These are phyloP conservation scores for Hordeum marinum DNA, from an alignment of 176 grass and related monocot genomes.

Conservation along the genomic window DNA sequence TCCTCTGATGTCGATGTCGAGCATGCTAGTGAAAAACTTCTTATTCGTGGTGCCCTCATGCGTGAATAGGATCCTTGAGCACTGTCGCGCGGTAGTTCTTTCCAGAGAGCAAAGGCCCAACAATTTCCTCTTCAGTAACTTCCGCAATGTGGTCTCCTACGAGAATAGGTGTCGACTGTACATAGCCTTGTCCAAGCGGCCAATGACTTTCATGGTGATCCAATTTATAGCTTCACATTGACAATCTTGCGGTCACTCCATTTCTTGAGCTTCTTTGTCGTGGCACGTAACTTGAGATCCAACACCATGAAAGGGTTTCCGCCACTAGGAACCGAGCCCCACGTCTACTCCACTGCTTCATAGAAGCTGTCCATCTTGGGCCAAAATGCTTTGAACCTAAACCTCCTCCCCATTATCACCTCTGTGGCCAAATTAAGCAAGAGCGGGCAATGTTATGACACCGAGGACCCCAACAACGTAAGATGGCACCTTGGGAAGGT, in stretches of 20 bases:
- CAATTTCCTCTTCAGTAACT: not conserved
- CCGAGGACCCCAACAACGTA: too few relatives aligned
- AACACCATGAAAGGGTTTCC: not conserved
- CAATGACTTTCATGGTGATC: too few relatives aligned
- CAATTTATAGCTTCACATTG: not conserved
- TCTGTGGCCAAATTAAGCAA: rapidly evolving
- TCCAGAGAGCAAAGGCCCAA: not conserved
- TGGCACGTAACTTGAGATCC: not conserved
- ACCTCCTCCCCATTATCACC: not conserved
- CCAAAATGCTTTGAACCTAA: not conserved
- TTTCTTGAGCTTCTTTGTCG: not conserved
- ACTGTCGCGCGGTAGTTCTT: not conserved
- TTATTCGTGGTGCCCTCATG: not conserved
- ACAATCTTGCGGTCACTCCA: not conserved
- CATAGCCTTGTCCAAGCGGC: too few relatives aligned
- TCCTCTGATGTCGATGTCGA: too few relatives aligned
- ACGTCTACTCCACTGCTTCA: not conserved
- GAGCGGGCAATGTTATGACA: not conserved
- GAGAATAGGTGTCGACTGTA: too few relatives aligned
- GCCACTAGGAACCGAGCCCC: not conserved
- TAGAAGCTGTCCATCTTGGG: not conserved
- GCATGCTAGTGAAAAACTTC: too few relatives aligned
- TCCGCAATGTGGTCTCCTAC: too few relatives aligned
- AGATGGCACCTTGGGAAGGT: too few relatives aligned
- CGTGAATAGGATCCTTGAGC: not conserved